These are phyloP conservation scores for Pseudocercospora musae DNA, from an alignment of 2,329 filamentous ascomycete species.

Conservation along the genomic window DNA sequence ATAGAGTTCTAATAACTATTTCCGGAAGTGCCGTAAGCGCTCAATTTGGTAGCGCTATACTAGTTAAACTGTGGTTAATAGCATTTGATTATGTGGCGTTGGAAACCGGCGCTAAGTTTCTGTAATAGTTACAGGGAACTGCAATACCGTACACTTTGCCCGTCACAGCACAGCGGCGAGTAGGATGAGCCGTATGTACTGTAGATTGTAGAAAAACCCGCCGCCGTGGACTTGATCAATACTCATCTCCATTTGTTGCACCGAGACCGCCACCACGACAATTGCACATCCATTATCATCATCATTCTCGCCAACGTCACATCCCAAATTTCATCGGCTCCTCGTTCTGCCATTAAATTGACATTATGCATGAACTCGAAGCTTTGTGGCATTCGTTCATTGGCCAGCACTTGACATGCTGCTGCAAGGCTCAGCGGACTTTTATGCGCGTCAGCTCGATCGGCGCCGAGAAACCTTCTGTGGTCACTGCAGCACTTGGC, in stretches of 20 bases:
- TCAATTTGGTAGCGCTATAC: too few relatives aligned
- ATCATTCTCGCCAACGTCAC: not conserved
- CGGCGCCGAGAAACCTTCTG: conserved; percentile 12
- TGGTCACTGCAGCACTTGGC: not conserved
- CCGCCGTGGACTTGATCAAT: conserved; percentile 2
- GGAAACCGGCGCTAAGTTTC: too few relatives aligned
- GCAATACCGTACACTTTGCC: conserved; percentile 8
- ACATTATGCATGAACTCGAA: conserved; percentile 21
- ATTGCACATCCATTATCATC: conserved; percentile 3
- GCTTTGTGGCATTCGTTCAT: conserved; percentile 29
- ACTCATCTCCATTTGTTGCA: too few relatives aligned
- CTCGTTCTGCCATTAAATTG: conserved; percentile 7
- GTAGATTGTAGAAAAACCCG: too few relatives aligned
- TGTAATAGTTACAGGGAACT: too few relatives aligned
- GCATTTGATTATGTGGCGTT: too few relatives aligned
- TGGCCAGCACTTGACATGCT: conserved; percentile 16
- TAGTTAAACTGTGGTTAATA: too few relatives aligned
- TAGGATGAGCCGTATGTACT: conserved; percentile 11
- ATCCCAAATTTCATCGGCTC: too few relatives aligned
- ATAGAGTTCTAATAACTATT: too few relatives aligned
- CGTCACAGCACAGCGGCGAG: not conserved
- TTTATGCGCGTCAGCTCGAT: conserved; percentile 20
- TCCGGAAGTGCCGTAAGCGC: too few relatives aligned
- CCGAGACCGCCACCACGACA: conserved; percentile 25
- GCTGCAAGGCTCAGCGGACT: conserved; percentile 18